Percentiles rank a stretch among this genome's conserved stretches.
phyloP scores from a whole-genome alignment of 176 grass and related monocot genomes.

The Pontederia crassipes region DNA sequence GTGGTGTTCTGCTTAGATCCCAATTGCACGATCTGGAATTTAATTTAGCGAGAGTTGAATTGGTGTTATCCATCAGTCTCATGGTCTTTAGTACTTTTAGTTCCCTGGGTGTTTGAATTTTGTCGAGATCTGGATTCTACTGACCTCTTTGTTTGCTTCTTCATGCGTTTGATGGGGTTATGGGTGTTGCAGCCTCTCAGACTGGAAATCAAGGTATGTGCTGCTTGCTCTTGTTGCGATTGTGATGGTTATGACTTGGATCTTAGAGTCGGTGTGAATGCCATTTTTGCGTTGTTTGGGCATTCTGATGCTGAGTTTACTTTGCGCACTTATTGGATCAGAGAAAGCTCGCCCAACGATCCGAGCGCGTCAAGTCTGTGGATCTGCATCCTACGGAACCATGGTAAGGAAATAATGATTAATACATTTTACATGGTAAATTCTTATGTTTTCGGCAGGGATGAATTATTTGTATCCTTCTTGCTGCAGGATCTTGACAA shows the following conservation, averaged over 20 bases:
- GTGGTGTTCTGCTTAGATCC: not conserved
- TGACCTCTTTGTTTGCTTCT: constrained; percentile 19
- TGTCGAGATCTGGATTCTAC: constrained; percentile 52
- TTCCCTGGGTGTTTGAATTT: not conserved
- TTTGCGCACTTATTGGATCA: constrained; percentile 30
- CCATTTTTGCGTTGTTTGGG: constrained; percentile 1
- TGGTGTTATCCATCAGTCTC: not conserved
- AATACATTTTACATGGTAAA: not conserved
- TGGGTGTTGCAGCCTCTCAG: constrained; percentile 68
- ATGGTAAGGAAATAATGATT: constrained; percentile 43
- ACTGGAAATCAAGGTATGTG: constrained; percentile 96
- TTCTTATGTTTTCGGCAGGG: too few species aligned
- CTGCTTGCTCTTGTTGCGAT: not conserved
- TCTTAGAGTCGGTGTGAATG: constrained; percentile 27
- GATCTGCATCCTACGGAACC: constrained; percentile 95
- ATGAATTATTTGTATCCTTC: not conserved
- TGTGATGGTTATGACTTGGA: not conserved
- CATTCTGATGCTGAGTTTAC: constrained; percentile 15
- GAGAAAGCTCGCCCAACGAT: constrained; percentile 93
- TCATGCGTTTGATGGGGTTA: constrained; percentile 21
- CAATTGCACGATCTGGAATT: constrained; percentile 8
- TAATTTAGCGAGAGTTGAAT: not conserved
- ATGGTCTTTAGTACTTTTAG: not conserved
- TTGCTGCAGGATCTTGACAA: constrained; percentile 72
- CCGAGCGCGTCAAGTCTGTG: constrained; percentile 93